Evolutionary conservation across 495 filamentous ascomycete genomes (phyloP).

Genomic region (Penicillium parvum): DNA sequence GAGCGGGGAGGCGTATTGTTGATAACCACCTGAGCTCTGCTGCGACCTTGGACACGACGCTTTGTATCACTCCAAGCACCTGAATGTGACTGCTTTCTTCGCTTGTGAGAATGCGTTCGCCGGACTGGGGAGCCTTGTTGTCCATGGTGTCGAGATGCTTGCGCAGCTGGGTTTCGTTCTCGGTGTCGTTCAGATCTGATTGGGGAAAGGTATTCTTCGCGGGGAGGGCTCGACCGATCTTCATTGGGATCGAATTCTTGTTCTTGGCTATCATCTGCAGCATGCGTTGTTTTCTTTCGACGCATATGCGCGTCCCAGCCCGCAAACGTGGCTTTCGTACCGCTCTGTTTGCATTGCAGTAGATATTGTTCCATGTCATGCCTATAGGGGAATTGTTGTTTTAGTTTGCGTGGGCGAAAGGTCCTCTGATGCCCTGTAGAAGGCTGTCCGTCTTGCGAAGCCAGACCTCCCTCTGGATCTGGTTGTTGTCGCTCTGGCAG

Average conservation of each 20-base stretch:
- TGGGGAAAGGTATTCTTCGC: conserved; percentile 20
- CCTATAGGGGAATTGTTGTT: conserved; percentile 70
- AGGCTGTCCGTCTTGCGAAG: too few relatives aligned
- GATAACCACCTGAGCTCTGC: conserved; percentile 27
- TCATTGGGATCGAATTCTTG: conserved; percentile 26
- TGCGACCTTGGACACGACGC: conserved; percentile 3
- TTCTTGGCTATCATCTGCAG: conserved; percentile 52
- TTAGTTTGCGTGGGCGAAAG: conserved; percentile 65
- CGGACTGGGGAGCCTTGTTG: not conserved
- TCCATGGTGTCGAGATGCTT: not conserved
- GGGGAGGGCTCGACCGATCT: conserved; percentile 33
- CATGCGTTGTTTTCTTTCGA: conserved; percentile 24
- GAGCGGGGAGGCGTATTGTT: conserved; percentile 14
- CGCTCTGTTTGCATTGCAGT: conserved; percentile 55
- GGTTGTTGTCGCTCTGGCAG: too few relatives aligned
- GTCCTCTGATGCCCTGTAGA: too few relatives aligned
- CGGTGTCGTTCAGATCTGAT: conserved; percentile 9
- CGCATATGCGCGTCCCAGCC: conserved; percentile 23
- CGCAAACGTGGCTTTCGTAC: conserved; percentile 60
- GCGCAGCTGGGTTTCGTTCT: conserved; percentile 1
- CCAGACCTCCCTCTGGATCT: too few relatives aligned
- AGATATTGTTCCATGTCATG: conserved; percentile 65
- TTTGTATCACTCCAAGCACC: conserved; percentile 4
- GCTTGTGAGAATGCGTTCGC: conserved; percentile 20
- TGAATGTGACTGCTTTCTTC: conserved; percentile 31